Evolutionary conservation across 2,329 filamentous ascomycete species (phyloP).

Genomic region (Pseudohalonectria lignicola): DNA sequence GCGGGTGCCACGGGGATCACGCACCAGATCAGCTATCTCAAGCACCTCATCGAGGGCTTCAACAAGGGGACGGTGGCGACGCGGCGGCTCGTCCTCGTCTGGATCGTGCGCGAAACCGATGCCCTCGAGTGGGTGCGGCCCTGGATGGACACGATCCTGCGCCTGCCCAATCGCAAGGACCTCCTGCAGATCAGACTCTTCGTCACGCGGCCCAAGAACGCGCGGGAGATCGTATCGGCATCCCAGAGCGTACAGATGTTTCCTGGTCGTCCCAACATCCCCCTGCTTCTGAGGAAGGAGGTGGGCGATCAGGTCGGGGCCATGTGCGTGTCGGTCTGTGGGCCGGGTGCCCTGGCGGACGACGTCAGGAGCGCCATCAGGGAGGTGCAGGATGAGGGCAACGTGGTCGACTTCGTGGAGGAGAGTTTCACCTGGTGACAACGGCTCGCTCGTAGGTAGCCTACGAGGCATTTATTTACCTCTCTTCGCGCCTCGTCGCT

Average conservation of each 20-base stretch:
- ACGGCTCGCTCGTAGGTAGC: too few species aligned
- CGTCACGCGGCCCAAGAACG: slow-evolving; percentile 75
- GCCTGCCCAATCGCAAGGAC: slow-evolving; percentile 70
- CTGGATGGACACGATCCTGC: slow-evolving; percentile 67
- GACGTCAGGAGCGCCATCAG: slow-evolving; percentile 63
- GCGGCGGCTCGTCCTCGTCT: slow-evolving; percentile 72
- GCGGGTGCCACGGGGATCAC: slow-evolving; percentile 92
- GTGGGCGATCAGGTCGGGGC: slow-evolving; percentile 73
- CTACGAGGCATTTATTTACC: too few species aligned
- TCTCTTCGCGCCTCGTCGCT: too few species aligned
- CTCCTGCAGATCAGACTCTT: slow-evolving; percentile 81
- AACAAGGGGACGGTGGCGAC: slow-evolving; percentile 65
- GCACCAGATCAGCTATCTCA: slow-evolving; percentile 82
- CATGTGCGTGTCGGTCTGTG: slow-evolving; percentile 77
- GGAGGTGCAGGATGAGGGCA: slow-evolving; percentile 45
- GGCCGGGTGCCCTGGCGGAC: slow-evolving; percentile 63
- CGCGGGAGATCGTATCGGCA: slow-evolving; percentile 68
- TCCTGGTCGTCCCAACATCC: slow-evolving; percentile 76
- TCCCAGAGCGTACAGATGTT: slow-evolving; percentile 83
- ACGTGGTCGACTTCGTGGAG: slow-evolving; percentile 63
- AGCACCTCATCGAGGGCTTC: slow-evolving; percentile 61
- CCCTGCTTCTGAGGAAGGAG: slow-evolving; percentile 70
- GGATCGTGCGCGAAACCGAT: slow-evolving; percentile 85
- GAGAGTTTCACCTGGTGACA: slow-evolving; percentile 60
- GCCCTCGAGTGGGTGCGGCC: slow-evolving; percentile 88